Base-by-base conservation (phyloP, 257 asterid genomes). In the Ballota nigra region DNA sequence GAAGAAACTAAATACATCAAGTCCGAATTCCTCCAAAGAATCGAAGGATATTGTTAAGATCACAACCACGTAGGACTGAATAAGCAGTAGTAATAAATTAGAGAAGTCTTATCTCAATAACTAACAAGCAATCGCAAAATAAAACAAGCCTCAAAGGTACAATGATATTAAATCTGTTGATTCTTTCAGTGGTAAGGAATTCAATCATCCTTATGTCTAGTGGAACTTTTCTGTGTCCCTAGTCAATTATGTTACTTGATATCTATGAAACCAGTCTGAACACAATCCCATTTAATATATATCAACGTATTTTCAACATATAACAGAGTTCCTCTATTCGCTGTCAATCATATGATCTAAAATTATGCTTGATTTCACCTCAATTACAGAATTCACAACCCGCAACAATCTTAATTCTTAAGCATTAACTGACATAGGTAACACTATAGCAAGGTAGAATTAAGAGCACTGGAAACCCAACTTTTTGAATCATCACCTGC, bases 401-500 rank as follows among this genome's bases (percentile, higher is more conserved):
- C 60, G 26, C 22, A 49, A 20, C 40, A 24, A 64, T 24, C 61
- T 34, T 40, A 41, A 40, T 62, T 49, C 29, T 7, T 51, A 66
- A 8, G 68, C n/a, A n/a, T n/a, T n/a, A 36, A 45, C 63, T n/a
- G 23, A 45, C 47, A 43, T 8, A 66, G 40, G 43, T 2, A 49
- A 3, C 5, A 49, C 19, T 20, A 72, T 18, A 43, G 2, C 15
- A 22, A 0, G 7, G 28, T 16, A 13, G 41, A 31, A 38, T 15
- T 22, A 13, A 8, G 47, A 18, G 10, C 68, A 49, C 53, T 23
- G 8, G 33, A 38, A 67, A 24, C 13, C 23, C 33, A 26, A 63
- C 31, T 43, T 47, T 10, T 9, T 7, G 64, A 29, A 56, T 36
- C 66, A 60, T 75, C 75, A 91, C 99, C 98, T 83, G 91, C 63